A percentile compares a stretch with the other conserved stretches of the same genome.
Conservation (phyloP, 257 asterid genomes). For the Lycium ferocissimum region DNA sequence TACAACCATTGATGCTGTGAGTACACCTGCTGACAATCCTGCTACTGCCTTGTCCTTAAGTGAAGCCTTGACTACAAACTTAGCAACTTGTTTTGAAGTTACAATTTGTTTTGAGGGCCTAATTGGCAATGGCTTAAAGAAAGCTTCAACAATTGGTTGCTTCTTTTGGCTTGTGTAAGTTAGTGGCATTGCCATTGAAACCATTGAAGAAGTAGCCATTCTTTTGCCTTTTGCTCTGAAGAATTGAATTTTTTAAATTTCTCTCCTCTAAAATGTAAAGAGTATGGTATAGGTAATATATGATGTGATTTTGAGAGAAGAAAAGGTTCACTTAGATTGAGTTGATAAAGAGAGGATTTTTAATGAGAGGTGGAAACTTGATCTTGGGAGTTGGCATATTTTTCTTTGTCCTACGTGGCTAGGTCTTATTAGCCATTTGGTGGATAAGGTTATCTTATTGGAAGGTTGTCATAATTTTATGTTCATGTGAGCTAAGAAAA, state of each 20-base stretch:
- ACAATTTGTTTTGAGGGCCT: conserved; percentile 45
- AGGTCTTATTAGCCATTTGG: conserved; percentile 46
- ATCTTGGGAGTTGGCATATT: conserved; percentile 35
- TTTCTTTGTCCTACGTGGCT: conserved; percentile 55
- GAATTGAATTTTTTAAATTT: neutral
- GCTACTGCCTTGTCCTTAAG: conserved; percentile 70
- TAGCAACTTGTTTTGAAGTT: conserved; percentile 44
- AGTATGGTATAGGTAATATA: too few species aligned
- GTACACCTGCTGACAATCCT: conserved; percentile 75
- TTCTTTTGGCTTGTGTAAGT: conserved; percentile 54
- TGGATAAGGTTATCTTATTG: conserved; percentile 64
- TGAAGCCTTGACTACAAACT: conserved; percentile 61
- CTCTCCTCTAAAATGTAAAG: neutral
- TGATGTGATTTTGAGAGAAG: conserved; percentile 29
- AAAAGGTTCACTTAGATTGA: conserved; percentile 26
- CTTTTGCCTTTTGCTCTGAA: neutral
- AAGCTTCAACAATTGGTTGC: conserved; percentile 45
- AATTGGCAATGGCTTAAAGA: conserved; percentile 64
- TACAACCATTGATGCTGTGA: conserved; percentile 70
- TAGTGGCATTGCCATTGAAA: conserved; percentile 67
- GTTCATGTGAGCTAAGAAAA: neutral
- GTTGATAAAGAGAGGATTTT: conserved; percentile 15
- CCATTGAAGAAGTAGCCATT: conserved; percentile 81
- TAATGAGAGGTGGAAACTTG: conserved; percentile 64
- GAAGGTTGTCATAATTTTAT: neutral